Evolutionary conservation across 2,329 filamentous ascomycete genomes (phyloP).

Genomic region (Fusarium odoratissimum): DNA sequence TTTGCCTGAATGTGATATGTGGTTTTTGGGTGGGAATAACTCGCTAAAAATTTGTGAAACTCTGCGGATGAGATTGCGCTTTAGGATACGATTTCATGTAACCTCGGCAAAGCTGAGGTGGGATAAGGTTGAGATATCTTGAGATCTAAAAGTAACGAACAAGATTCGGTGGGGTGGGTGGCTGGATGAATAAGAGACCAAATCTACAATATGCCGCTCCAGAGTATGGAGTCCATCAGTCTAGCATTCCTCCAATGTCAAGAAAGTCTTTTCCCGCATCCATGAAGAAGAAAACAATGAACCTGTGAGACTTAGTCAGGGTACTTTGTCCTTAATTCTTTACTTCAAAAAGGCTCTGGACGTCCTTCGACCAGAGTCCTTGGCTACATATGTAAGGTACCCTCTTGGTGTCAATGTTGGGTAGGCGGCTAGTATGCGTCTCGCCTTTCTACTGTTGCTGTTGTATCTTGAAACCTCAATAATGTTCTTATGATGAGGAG

Average conservation of each 20-base stretch:
- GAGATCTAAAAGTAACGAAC: not conserved
- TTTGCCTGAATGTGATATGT: not conserved
- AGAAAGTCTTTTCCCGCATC: too few relatives aligned
- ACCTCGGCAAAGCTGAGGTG: not conserved
- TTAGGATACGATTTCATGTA: not conserved
- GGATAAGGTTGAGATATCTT: not conserved
- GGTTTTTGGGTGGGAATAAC: not conserved
- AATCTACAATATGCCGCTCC: too few relatives aligned
- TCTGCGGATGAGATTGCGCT: not conserved
- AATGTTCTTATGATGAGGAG: not conserved
- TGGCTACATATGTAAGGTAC: not conserved
- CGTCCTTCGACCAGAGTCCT: too few relatives aligned
- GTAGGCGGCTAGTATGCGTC: not conserved
- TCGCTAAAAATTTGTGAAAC: constrained; percentile 1
- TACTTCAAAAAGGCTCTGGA: too few relatives aligned
- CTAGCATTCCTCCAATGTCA: too few relatives aligned
- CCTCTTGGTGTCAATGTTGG: not conserved
- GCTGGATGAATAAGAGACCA: not conserved
- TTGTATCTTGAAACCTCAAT: not conserved
- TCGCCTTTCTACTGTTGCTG: not conserved
- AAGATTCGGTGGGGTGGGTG: accelerated
- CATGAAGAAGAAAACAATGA: too few relatives aligned
- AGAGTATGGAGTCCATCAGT: too few relatives aligned
- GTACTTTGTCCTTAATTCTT: too few relatives aligned
- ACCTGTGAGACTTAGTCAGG: too few relatives aligned